Evolutionary conservation across 257 asterid species (phyloP), one percentile per base, ranked within the genome.

Genomic region (Gynochthodes officinalis): DNA sequence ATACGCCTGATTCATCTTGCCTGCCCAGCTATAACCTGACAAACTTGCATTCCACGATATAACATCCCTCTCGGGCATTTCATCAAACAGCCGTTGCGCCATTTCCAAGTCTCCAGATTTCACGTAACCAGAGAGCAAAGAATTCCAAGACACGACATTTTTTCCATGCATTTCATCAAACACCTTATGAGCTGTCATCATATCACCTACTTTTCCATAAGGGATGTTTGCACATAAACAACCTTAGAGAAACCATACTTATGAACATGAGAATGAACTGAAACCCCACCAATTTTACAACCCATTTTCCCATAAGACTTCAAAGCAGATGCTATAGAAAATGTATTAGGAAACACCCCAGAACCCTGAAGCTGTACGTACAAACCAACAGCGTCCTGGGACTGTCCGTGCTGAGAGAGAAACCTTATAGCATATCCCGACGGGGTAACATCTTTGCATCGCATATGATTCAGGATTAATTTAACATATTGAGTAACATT

Each of bases 61-160:
- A 52, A 84, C 85, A 63, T 92, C 92, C 75, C 66, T 92, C 80
- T 60, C 76, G 0, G 98, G 95, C 92, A 90, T 92, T 64, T 87
- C 92, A 70, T 84, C 89, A 42, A 90, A 92, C 77, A 88, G 80
- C 42, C 77, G 71, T 69, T 74, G 87, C 2, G 93, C 98, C 89
- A 73, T 85, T 16, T 69, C 85, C 55, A 92, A 58, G 25, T 89
- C 84, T 53, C 91, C 93, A 8, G 67, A 67, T 72, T 80, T 92
- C 0, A 87, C 83, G 32, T 94, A 87, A 73, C 95, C 94, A 0
- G 89, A 84, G 7, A 94, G 67, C 74, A 94, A 63, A 40, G 95
- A 89, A 80, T 91, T 94, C 98, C 98, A 94, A 2, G 96, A 81
- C 6, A 92, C 96, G 43, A 92, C 83, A 69, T 88, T 89, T 76